These are phyloP conservation scores for Candida maesae DNA, from an alignment of 805 yeast species.

Conservation along the genomic window DNA sequence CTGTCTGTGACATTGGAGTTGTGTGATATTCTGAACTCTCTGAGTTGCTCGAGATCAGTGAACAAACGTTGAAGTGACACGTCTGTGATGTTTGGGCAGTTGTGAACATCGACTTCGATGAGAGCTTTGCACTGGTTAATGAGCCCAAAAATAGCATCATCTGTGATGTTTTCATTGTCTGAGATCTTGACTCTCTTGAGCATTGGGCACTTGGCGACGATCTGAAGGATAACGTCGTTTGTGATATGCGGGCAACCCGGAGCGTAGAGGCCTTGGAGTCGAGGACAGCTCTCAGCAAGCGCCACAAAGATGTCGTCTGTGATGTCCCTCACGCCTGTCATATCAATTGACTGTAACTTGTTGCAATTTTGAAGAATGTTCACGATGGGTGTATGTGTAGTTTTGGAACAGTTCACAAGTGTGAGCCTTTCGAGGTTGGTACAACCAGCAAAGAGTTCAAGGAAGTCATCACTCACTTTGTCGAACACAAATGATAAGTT, in stretches of 20 bases:
- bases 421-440: constrained; percentile 80
- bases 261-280: constrained; percentile 86
- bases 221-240: constrained; percentile 54
- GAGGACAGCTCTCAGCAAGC: constrained; percentile 64
- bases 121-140: constrained; percentile 71
- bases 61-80: constrained; percentile 55
- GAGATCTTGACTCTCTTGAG: constrained; percentile 81
- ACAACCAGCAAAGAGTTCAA: constrained; percentile 62
- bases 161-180: constrained; percentile 63
- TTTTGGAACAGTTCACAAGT: constrained; percentile 68
- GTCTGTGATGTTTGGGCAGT: constrained; percentile 72
- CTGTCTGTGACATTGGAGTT: constrained; percentile 67
- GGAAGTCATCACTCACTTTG: constrained; percentile 58
- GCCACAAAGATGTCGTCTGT: constrained; percentile 68
- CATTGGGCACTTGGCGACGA: constrained; percentile 64
- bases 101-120: constrained; percentile 87
- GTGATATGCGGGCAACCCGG: constrained; percentile 76
- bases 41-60: constrained; percentile 58
- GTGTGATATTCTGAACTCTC: constrained; percentile 81
- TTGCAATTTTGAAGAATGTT: constrained; percentile 60
- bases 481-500: constrained; percentile 74
- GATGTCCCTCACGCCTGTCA: constrained; percentile 70
- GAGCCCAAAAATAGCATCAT: constrained; percentile 54
- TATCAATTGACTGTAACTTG: constrained; percentile 77
- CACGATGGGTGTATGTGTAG: constrained; percentile 60